Percentiles rank a stretch among this genome's conserved stretches.
phyloP scores from a whole-genome alignment of 495 filamentous ascomycete species.

The Aspergillus egyptiacus region DNA sequence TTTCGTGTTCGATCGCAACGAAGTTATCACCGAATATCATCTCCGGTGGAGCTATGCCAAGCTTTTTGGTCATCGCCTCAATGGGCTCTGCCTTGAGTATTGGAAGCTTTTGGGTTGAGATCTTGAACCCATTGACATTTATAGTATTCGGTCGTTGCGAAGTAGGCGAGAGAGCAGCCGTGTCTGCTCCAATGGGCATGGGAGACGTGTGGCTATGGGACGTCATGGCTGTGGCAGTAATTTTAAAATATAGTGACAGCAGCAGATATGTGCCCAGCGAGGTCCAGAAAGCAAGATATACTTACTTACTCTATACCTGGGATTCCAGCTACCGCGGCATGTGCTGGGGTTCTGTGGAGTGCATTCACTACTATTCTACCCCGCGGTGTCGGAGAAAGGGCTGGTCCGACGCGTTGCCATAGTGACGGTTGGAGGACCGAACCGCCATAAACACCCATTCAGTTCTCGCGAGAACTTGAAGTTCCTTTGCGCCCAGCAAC shows the following conservation, averaged over 20 bases:
- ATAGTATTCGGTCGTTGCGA: slow-evolving; percentile 32
- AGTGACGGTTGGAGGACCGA: slow-evolving; percentile 24
- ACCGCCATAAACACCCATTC: slow-evolving; percentile 30
- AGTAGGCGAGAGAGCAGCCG: slow-evolving; percentile 24
- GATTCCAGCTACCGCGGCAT: too few species aligned
- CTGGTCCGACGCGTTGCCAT: slow-evolving; percentile 38
- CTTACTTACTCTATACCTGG: too few species aligned
- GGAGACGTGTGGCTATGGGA: slow-evolving; percentile 1
- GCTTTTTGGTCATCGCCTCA: slow-evolving; percentile 68
- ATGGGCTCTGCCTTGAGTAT: slow-evolving; percentile 90
- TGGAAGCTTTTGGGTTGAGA: slow-evolving; percentile 77
- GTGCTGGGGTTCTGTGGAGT: not conserved
- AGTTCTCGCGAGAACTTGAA: slow-evolving; percentile 16
- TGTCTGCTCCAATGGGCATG: slow-evolving; percentile 1
- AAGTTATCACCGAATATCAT: slow-evolving; percentile 99
- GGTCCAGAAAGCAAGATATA: too few species aligned
- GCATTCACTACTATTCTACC: slow-evolving; percentile 26
- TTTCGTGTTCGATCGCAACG: slow-evolving; percentile 62
- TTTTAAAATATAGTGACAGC: too few species aligned
- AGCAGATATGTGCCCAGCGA: too few species aligned
- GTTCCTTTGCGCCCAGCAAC: slow-evolving; percentile 6
- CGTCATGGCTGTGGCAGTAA: not conserved
- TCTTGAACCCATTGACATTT: slow-evolving; percentile 56
- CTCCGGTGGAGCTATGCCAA: slow-evolving; percentile 85
- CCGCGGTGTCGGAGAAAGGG: slow-evolving; percentile 37